Percentiles rank a stretch among this genome's conserved stretches.
Evolutionary conservation across 768 basidiomycete species (phyloP).

Genomic region (Leccinum pellstonianum): DNA sequence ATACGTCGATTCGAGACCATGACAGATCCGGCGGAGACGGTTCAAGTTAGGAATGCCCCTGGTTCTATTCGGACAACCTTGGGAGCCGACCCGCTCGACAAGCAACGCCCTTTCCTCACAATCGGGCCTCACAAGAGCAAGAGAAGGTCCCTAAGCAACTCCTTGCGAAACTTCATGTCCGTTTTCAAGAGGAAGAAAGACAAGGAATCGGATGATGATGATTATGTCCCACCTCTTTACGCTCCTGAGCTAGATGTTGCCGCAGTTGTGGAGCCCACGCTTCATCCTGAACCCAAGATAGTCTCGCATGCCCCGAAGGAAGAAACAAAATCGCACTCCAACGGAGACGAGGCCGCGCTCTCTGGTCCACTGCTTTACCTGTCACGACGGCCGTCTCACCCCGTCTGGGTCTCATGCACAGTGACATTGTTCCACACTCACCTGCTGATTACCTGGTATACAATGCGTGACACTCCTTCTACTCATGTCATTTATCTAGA

Average conservation of each 20-base stretch:
- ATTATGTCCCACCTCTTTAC: constrained; percentile 9
- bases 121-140: constrained; percentile 40
- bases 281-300: constrained; percentile 1
- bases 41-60: constrained; percentile 9
- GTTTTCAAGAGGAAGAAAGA: constrained; percentile 53
- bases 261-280: background rate
- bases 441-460: constrained; percentile 50
- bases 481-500: constrained; percentile 48
- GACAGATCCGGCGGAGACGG: constrained; percentile 13
- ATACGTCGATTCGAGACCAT: constrained; percentile 56
- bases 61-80: constrained; percentile 17
- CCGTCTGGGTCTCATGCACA: constrained; percentile 52
- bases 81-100: constrained; percentile 12
- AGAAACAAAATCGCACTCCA: background rate
- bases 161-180: constrained; percentile 60
- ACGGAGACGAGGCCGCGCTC: background rate
- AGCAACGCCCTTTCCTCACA: constrained; percentile 16
- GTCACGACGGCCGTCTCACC: constrained; percentile 30
- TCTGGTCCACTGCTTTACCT: constrained; percentile 1
- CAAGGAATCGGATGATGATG: constrained; percentile 30
- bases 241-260: constrained; percentile 8
- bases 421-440: constrained; percentile 37
- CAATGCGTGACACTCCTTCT: constrained; percentile 39
- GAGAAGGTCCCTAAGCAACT: constrained; percentile 55
- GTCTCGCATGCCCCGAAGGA: constrained; percentile 2